Base-by-base conservation (phyloP, 2,329 filamentous ascomycete species). In the Ploettnerulaceae sp. region DNA sequence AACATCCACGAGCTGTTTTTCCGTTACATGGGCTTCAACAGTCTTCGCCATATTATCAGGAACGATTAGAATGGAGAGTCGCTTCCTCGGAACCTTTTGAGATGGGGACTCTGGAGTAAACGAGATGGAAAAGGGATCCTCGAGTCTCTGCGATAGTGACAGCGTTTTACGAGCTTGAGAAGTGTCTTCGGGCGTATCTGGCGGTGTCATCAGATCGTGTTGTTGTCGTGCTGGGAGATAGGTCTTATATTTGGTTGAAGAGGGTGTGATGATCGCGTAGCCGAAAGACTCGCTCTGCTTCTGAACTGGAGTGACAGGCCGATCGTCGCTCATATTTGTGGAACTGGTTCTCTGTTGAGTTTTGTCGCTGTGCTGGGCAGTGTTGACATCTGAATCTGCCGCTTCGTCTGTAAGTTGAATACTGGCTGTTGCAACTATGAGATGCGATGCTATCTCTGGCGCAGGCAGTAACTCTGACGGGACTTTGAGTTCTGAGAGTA, bases 211-310 rank as follows among this genome's bases (percentile, higher is more conserved):
- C 6, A 45, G 24, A 22, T 20, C 24, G 15, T 41, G 36, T 9
- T 15, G 18, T 20, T 37, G 36, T 8, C 36, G 36, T 17, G 47
- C 42, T 6, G 41, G 31, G 2, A 49, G 31, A 11, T 49, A 45
- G 7, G 42, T 36, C 29, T 38, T 45, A 15, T 45, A 41, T 12
- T 22, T 20, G 4, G 32, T 35, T 12, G 40, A 35, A 11, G 47
- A 24, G 12, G 47, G 47, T 7, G 42, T 49, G 22, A 49, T 25
- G 20, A 45, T 15, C 21, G 47, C 47, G 25, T 36, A 37, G 17
- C 45, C 45, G n/a, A 47, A 47, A 6, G 37, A 40, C n/a, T 11
- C 34, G n/a, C 21, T 24, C 17, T 21, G 21, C 5, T 2, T 8
- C 1, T 2, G 12, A 8, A 22, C 5, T 2, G 45, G 15, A 18